Conservation (phyloP, 2,329 filamentous ascomycete genomes). For the Escovopsis weberi region DNA sequence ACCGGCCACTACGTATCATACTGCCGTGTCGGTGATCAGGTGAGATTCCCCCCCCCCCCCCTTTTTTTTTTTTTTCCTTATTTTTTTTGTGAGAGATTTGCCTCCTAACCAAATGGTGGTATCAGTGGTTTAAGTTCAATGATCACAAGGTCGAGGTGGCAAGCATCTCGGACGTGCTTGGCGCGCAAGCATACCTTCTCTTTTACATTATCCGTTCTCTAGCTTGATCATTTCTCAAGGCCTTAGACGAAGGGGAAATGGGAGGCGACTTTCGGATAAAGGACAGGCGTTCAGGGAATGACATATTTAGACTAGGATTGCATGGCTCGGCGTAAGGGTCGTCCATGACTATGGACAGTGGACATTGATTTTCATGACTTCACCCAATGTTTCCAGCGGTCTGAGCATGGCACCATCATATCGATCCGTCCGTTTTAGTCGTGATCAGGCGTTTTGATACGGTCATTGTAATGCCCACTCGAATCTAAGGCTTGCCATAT, state of each 20-base stretch:
- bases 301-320: neutral
- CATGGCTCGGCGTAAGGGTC: neutral
- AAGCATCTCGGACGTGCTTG: conserved; percentile 69
- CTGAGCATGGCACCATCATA: too few species aligned
- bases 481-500: conserved; percentile 1
- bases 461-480: neutral
- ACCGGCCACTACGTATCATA: conserved; percentile 90
- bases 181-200: conserved; percentile 75
- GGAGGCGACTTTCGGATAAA: too few species aligned
- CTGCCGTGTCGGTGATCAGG: conserved; percentile 61
- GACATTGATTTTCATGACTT: neutral
- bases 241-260: too few species aligned
- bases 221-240: conserved; percentile 12
- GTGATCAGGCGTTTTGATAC: too few species aligned
- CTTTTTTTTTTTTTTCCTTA: too few species aligned
- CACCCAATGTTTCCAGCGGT: too few species aligned
- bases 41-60: conserved; percentile 7
- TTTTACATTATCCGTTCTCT: conserved; percentile 66
- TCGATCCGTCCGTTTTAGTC: too few species aligned
- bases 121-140: conserved; percentile 87
- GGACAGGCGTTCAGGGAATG: neutral
- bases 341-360: neutral
- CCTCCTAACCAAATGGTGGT: conserved; percentile 5
- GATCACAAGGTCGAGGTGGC: conserved; percentile 84
- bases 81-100: neutral